Conservation (phyloP, 169 alveolate species). For the Plasmodium ovale region DNA sequence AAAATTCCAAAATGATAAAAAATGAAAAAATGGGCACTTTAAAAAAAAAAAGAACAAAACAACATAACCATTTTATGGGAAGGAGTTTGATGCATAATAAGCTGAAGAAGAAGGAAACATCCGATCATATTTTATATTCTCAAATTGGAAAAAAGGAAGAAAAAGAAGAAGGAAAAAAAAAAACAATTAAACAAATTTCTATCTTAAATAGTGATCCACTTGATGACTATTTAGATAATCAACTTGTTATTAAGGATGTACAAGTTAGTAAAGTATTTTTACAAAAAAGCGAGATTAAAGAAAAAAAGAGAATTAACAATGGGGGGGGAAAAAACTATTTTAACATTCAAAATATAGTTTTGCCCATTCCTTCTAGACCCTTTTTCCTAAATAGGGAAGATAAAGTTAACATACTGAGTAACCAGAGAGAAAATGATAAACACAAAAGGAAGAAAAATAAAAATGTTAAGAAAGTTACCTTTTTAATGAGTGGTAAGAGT, state of each 20-base stretch:
- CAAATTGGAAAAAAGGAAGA: conserved; percentile 38
- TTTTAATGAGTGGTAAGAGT: conserved; percentile 59
- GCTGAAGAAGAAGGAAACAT: conserved; percentile 35
- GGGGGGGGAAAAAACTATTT: conserved; percentile 26
- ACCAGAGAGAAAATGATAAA: conserved; percentile 11
- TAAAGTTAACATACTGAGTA: conserved; percentile 33
- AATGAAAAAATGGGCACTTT: conserved; percentile 14
- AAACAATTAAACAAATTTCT: conserved; percentile 22
- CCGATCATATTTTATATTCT: conserved; percentile 52
- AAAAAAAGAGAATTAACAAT: conserved; percentile 20
- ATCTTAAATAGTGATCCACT: conserved; percentile 30
- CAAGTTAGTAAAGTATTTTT: conserved; percentile 77
- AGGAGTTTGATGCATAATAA: conserved; percentile 65
- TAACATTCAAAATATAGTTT: conserved; percentile 78
- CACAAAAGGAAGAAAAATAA: conserved; percentile 7
- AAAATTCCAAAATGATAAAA: too few relatives aligned
- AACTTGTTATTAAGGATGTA: conserved; percentile 75
- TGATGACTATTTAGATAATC: conserved; percentile 76
- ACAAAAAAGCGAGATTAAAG: conserved; percentile 78
- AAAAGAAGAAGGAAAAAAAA: background rate
- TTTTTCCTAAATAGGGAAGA: conserved; percentile 76
- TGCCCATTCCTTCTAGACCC: conserved; percentile 82
- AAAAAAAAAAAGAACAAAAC: conserved; percentile 17
- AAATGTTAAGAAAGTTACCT: conserved; percentile 25
- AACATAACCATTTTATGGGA: conserved; percentile 44